phyloP scores from a whole-genome alignment of 352 stramenopile genomes.

The Phytophthora boehmeriae region DNA sequence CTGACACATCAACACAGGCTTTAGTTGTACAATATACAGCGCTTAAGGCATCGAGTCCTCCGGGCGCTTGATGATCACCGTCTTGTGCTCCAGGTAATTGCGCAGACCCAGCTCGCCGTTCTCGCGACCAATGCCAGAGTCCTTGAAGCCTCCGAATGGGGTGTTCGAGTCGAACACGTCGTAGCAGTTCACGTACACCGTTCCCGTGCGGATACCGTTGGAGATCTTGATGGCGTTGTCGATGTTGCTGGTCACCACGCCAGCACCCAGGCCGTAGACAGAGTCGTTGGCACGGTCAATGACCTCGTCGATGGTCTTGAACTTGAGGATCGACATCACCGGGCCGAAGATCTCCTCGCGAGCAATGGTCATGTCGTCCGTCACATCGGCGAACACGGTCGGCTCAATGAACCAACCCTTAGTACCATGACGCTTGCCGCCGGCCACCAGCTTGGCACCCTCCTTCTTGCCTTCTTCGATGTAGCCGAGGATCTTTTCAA shows the following conservation, averaged over 20 bases:
- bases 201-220: slow-evolving; percentile 86
- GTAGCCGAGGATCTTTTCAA: slow-evolving; percentile 88
- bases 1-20: not conserved
- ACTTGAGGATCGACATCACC: slow-evolving; percentile 88
- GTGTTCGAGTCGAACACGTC: slow-evolving; percentile 85
- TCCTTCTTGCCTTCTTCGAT: slow-evolving; percentile 74
- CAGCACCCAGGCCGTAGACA: slow-evolving; percentile 83
- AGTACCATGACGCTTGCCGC: slow-evolving; percentile 65
- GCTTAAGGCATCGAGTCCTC: slow-evolving; percentile 36
- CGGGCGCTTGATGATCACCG: slow-evolving; percentile 66
- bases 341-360: slow-evolving; percentile 92
- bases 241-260: slow-evolving; percentile 90
- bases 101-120: slow-evolving; percentile 70
- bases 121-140: slow-evolving; percentile 82
- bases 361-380: slow-evolving; percentile 84
- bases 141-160: slow-evolving; percentile 87
- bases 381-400: slow-evolving; percentile 88
- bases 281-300: slow-evolving; percentile 85
- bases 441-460: slow-evolving; percentile 75
- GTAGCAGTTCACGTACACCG: slow-evolving; percentile 95
- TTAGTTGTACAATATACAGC: slow-evolving; percentile 14
- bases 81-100: slow-evolving; percentile 84
- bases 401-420: slow-evolving; percentile 91
- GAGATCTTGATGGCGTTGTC: slow-evolving; percentile 83
- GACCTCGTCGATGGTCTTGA: slow-evolving; percentile 87